phyloP scores from a whole-genome alignment of 805 yeast species.

The Cyberlindnera mycetangii region DNA sequence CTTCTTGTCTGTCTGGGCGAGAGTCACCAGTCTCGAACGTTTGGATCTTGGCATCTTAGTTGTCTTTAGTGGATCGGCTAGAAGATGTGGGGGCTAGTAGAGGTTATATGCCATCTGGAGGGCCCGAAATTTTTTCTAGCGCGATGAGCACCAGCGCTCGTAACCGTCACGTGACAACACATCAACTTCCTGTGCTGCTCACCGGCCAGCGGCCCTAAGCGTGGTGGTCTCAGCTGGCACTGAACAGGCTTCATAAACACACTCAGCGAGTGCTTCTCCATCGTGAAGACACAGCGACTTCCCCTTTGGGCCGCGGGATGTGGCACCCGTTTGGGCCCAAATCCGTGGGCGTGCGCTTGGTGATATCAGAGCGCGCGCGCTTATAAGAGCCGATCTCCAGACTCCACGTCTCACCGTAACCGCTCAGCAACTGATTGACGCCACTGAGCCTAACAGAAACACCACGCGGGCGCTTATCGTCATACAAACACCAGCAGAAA shows the following conservation, averaged over 20 bases:
- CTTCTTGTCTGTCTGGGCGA: constrained; percentile 95
- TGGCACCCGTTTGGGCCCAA: neutral
- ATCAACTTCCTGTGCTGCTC: too few species aligned
- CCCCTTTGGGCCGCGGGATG: too few species aligned
- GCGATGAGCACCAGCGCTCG: constrained; percentile 5
- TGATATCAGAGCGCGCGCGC: neutral
- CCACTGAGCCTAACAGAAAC: neutral
- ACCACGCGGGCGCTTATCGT: neutral
- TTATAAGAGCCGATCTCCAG: neutral
- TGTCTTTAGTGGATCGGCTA: neutral
- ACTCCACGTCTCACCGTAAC: neutral
- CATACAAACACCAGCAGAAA: neutral
- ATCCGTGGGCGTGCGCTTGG: neutral
- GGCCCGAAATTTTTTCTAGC: constrained; percentile 3
- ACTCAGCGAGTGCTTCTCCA: too few species aligned
- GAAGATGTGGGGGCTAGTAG: neutral
- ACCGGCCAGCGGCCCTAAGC: too few species aligned
- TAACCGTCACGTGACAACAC: neutral
- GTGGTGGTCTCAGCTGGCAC: too few species aligned
- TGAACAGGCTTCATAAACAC: too few species aligned
- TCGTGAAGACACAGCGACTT: too few species aligned
- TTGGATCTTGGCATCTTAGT: constrained; percentile 88
- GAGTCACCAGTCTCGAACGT: constrained; percentile 92
- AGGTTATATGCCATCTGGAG: neutral
- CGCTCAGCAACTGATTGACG: neutral